Percentiles rank a stretch among this genome's conserved stretches.
Evolutionary conservation across 73 alveolate species (phyloP).

Genomic region (Symbiodinium natans): DNA sequence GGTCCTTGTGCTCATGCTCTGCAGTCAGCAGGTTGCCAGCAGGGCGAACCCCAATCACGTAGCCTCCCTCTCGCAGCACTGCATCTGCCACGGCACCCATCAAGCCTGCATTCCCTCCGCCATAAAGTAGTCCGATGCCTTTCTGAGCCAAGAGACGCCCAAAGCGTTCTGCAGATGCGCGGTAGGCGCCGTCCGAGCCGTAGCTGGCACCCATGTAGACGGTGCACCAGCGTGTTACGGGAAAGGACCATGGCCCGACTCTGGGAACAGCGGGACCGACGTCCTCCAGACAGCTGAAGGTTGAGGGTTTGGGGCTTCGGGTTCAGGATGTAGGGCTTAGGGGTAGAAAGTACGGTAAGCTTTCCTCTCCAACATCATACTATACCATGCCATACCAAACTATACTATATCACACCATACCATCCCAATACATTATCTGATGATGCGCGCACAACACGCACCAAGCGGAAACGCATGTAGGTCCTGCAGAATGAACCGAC

Average conservation of each 20-base stretch:
- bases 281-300: neutral
- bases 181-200: neutral
- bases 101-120: neutral
- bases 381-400: too few species aligned
- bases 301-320: too few species aligned
- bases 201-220: neutral
- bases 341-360: too few species aligned
- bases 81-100: conserved; percentile 5
- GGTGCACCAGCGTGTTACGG: neutral
- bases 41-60: neutral
- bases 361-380: too few species aligned
- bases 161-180: neutral
- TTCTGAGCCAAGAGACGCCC: neutral
- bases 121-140: neutral
- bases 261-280: neutral
- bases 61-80: neutral
- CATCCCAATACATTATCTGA: too few species aligned
- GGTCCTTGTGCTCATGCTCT: neutral
- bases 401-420: too few species aligned
- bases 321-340: too few species aligned
- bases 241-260: neutral
- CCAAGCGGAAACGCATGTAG: too few species aligned
- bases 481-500: too few species aligned
- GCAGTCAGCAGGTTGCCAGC: neutral
- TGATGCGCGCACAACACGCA: too few species aligned